Base-by-base conservation (phyloP, 345 rosid species). In the Melaleuca quinquenervia region DNA sequence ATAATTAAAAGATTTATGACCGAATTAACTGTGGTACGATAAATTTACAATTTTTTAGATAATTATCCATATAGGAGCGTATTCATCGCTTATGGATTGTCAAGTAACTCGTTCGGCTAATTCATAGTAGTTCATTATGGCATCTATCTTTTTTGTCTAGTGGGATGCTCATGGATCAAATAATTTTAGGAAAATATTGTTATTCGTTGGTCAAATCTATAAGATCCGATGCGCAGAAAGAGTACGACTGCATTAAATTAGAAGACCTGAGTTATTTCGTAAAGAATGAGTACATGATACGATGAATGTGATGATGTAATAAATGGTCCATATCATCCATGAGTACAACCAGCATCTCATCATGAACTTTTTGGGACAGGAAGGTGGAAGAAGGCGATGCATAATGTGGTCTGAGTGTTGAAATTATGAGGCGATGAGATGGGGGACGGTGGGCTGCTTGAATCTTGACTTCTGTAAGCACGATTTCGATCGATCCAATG, bases 31-130 rank as follows among this genome's bases (percentile, higher is more conserved):
- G 3, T 4, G 3, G 41, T 2, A 41, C 41, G 41, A 41, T 41
- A 41, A 41, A 41, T 41, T 41, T 41, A 41, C 4, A 4, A 41
- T 41, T 41, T 41, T 41, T 41, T 41, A 41, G 4, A 41, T n/a
- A 41, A 41, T 41, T 41, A 41, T 41, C 2, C 41, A 2, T 41
- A 4, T 4, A 32, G 1, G 45, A 32, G 12, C 21, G 24, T 12
- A 64, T 64, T 18, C 3, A 1, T 32, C 3, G 4, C 26, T 54
- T 54, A 21, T 10, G 58, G 21, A 22, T 54, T 54, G 58, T 21
- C 26, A 21, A 0, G 26, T 3, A 3, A 8, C 5, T 3, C 1
- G 3, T 21, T 54, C 11, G 13, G 32, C 45, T 4, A 0, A 64
- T 10, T 64, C 1, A 0, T 2, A 32, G 0, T 64, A 64, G 29